Conservation (phyloP, 805 yeast genomes). For the Spathaspora passalidarum region DNA sequence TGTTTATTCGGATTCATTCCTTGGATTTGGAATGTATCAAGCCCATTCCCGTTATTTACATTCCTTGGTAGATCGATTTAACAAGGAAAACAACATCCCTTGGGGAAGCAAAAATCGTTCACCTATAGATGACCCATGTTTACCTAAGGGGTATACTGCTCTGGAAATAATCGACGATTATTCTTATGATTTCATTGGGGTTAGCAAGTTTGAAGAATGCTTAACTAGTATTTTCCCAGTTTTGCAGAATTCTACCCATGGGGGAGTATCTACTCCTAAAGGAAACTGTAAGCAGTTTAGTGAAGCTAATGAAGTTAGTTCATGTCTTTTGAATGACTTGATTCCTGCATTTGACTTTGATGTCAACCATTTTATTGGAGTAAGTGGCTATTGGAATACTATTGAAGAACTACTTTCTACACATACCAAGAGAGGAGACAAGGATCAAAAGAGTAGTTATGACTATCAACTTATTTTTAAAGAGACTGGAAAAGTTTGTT, state of each 20-base stretch:
- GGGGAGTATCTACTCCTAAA: conserved; percentile 14
- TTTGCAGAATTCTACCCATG: conserved; percentile 31
- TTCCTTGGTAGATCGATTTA: conserved; percentile 24
- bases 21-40: conserved; percentile 61
- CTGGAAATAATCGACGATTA: conserved; percentile 20
- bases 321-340: conserved; percentile 51
- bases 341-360: conserved; percentile 59
- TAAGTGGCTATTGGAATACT: conserved; percentile 67
- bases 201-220: conserved; percentile 51
- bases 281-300: conserved; percentile 30
- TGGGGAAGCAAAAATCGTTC: conserved; percentile 16
- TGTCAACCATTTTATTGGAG: conserved; percentile 56
- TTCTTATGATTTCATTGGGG: conserved; percentile 45
- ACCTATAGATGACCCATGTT: conserved; percentile 53
- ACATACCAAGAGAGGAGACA: conserved; percentile 6
- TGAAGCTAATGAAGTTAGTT: conserved; percentile 29
- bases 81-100: conserved; percentile 15
- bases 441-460: conserved; percentile 29
- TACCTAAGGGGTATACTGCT: conserved; percentile 45
- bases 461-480: conserved; percentile 42
- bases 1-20: conserved; percentile 53
- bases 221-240: conserved; percentile 45
- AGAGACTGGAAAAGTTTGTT: conserved; percentile 48
- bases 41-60: conserved; percentile 48
- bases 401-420: conserved; percentile 44